Conservation (phyloP, 2,329 filamentous ascomycete species). For the Monosporascus sp. region DNA sequence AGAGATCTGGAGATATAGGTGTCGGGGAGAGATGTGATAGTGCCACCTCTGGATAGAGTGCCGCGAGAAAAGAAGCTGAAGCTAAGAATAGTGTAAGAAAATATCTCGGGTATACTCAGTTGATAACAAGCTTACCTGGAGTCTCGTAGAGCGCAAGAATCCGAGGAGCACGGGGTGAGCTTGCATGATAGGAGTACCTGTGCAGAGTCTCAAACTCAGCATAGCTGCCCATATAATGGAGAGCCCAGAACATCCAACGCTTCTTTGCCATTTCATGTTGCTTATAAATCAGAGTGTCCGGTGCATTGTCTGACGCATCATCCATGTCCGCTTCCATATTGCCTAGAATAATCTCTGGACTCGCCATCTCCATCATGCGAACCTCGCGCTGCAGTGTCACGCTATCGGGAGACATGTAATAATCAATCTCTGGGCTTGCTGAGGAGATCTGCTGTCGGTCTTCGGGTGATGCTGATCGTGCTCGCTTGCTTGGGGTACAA, state of each 20-base stretch:
- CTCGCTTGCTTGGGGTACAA: slow-evolving; percentile 24
- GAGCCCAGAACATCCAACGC: slow-evolving; percentile 55
- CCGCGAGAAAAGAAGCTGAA: slow-evolving; percentile 45
- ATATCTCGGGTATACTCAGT: slow-evolving; percentile 14
- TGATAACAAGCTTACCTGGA: slow-evolving; percentile 33
- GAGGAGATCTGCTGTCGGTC: slow-evolving; percentile 14
- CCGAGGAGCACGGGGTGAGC: slow-evolving; percentile 22
- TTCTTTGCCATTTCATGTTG: slow-evolving; percentile 52
- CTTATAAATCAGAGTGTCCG: slow-evolving; percentile 42
- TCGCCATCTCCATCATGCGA: slow-evolving; percentile 49
- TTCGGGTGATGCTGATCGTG: slow-evolving; percentile 10
- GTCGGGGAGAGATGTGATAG: slow-evolving; percentile 43
- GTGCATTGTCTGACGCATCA: slow-evolving; percentile 35
- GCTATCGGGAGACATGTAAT: slow-evolving; percentile 27
- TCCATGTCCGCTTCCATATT: slow-evolving; percentile 50
- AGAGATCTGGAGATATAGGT: slow-evolving; percentile 36
- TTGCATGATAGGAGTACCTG: slow-evolving; percentile 8
- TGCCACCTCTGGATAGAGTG: slow-evolving; percentile 32
- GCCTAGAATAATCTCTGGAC: slow-evolving; percentile 45
- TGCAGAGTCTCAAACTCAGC: slow-evolving; percentile 13
- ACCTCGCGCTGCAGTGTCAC: slow-evolving; percentile 46
- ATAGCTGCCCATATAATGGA: slow-evolving; percentile 42
- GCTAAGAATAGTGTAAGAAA: slow-evolving; percentile 34
- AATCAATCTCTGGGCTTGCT: slow-evolving; percentile 13
- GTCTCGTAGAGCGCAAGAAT: slow-evolving; percentile 48